Base-by-base conservation (phyloP, 225 moss, liverwort and hornwort genomes). In the Neckera pumila region DNA sequence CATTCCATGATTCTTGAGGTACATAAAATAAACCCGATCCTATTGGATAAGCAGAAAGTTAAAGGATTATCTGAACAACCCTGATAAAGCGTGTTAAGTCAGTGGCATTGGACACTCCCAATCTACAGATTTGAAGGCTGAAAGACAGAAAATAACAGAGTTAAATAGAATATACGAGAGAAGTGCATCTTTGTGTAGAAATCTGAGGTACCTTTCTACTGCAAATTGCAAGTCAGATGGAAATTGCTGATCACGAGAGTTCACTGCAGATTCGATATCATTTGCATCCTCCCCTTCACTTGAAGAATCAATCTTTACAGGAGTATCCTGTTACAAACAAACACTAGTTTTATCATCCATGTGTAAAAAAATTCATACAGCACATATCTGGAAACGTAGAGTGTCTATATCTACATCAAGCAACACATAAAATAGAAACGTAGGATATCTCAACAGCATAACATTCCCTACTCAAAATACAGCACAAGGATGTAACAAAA, bases 231-330 rank as follows among this genome's bases (percentile, higher is more conserved):
- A 85, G 74, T 92, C 92, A 69, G 86, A 76, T 87, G 84, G 86
- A 70, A 80, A 87, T 49, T 79, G 94, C 33, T 85, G 89, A 51
- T 85, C 47, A 86, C 70, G 63, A 80, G 88, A 60, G 76, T 92
- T 87, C 53, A 79, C 81, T 69, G 77, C 91, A 60, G 79, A 89
- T 86, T 65, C 49, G 23, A 78, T 87, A 53, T 70, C 78, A 72
- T 86, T 87, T 76, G 85, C 85, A 54, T 94, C 90, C 14, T 80
- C 93, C 51, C 92, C 98, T 28, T 96, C 96, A 77, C 94, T 94
- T 28, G 98, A 96, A 78, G 96, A 96, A 85, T 93, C 90, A 11
- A 98, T 92, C 93, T 96, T 95, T 92, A 96, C 94, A 89, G 96
- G 96, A 88, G 93, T 92, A 88, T 94, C 94, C 96, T 98, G 89